phyloP scores from a whole-genome alignment of 768 basidiomycete species.

The Tephrocybe sp. region DNA sequence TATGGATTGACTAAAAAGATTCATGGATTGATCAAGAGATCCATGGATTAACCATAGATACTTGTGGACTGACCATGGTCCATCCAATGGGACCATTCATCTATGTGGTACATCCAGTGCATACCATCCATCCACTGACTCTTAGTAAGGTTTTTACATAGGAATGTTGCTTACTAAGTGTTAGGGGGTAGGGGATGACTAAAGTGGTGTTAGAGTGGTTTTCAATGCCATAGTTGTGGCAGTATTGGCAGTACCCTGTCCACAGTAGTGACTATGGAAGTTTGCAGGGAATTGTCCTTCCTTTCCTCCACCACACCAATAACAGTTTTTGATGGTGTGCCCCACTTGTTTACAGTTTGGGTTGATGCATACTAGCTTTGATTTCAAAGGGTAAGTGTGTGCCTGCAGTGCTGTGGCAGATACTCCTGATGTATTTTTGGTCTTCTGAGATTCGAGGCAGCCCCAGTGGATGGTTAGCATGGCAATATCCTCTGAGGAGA shows the following conservation, averaged over 20 bases:
- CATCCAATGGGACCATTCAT: no score
- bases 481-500: conserved; percentile 5
- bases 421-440: neutral
- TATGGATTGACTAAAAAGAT: no score
- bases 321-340: conserved; percentile 27
- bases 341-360: conserved; percentile 23
- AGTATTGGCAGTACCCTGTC: no score
- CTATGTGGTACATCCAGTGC: no score
- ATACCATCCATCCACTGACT: no score
- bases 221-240: no score
- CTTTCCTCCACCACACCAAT: conserved; percentile 31
- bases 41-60: no score
- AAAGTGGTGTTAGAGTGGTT: neutral
- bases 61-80: no score
- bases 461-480: conserved; percentile 2
- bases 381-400: neutral
- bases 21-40: no score
- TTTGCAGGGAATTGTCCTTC: conserved; percentile 30
- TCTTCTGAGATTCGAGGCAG: neutral
- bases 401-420: neutral
- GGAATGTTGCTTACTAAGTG: neutral
- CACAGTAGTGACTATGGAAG: neutral
- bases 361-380: conserved; percentile 14
- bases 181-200: no score
- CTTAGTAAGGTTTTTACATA: no score